These are phyloP conservation scores for Penicillium sp. DNA, from an alignment of 2,329 filamentous ascomycete species.

Conservation along the genomic window DNA sequence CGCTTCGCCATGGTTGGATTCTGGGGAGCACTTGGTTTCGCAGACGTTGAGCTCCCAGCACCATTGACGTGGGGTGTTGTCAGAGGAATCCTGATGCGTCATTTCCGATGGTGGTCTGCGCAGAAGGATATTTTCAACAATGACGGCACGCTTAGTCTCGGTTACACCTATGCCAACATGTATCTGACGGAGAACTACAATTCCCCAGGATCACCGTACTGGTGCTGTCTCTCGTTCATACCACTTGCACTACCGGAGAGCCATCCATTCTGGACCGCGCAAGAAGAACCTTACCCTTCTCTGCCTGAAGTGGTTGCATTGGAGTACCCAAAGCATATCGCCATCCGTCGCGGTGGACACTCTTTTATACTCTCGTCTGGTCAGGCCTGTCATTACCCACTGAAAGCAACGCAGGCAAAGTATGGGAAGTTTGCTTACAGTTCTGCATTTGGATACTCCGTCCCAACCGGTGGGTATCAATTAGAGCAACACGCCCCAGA, in stretches of 20 bases:
- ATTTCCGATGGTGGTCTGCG: constrained; percentile 78
- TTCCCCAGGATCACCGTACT: constrained; percentile 71
- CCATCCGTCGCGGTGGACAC: constrained; percentile 70
- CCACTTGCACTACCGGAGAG: constrained; percentile 68
- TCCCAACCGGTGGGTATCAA: constrained; percentile 73
- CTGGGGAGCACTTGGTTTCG: constrained; percentile 77
- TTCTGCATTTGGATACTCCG: constrained; percentile 74
- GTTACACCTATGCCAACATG: constrained; percentile 78
- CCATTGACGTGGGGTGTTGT: constrained; percentile 78
- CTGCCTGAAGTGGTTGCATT: constrained; percentile 64
- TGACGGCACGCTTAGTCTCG: constrained; percentile 73
- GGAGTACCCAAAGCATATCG: constrained; percentile 72
- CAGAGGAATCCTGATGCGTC: constrained; percentile 72
- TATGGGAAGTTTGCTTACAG: constrained; percentile 80
- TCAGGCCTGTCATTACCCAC: constrained; percentile 79
- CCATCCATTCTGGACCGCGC: constrained; percentile 74
- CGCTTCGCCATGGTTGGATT: constrained; percentile 86
- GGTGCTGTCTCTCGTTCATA: constrained; percentile 78
- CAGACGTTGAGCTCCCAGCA: constrained; percentile 69
- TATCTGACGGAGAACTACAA: constrained; percentile 85
- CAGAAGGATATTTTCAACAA: constrained; percentile 74
- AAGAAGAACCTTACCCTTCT: constrained; percentile 63
- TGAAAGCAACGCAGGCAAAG: constrained; percentile 80
- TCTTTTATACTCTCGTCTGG: constrained; percentile 75
- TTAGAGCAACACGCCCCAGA: constrained; percentile 77